These are phyloP conservation scores for Ustilago cynodontis DNA, from an alignment of 1,284 basidiomycete genomes.

Conservation along the genomic window DNA sequence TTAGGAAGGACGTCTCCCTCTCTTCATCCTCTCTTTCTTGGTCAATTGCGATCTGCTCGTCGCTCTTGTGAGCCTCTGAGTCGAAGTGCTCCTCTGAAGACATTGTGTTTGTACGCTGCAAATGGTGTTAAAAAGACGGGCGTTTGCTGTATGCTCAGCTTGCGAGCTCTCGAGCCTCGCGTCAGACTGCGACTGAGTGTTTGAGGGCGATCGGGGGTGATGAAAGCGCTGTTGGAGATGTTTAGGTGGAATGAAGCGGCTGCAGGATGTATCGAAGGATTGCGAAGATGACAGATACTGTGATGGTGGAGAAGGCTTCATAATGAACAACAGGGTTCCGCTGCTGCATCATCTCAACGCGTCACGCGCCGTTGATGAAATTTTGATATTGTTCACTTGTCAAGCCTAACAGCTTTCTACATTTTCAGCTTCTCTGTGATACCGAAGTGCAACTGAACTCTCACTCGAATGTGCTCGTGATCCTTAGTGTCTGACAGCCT, in stretches of 20 bases:
- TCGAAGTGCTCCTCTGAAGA: slow-evolving; percentile 35
- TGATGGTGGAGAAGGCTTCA: slow-evolving; percentile 22
- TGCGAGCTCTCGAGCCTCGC: too few relatives aligned
- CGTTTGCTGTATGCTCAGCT: too few relatives aligned
- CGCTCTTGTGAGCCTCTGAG: slow-evolving; percentile 26
- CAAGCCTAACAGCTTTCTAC: background rate
- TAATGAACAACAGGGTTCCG: background rate
- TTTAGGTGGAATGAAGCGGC: background rate
- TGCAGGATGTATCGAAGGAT: background rate
- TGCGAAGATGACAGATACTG: background rate
- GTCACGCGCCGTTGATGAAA: slow-evolving; percentile 19
- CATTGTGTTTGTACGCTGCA: slow-evolving; percentile 16
- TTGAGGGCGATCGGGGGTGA: too few relatives aligned
- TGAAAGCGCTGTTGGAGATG: too few relatives aligned
- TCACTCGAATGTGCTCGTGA: too few relatives aligned
- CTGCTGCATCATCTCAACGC: slow-evolving; percentile 35
- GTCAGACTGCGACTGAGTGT: too few relatives aligned
- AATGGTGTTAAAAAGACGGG: background rate
- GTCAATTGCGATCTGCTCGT: slow-evolving; percentile 40
- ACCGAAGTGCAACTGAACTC: background rate
- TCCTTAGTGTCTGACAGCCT: too few relatives aligned
- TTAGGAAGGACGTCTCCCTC: slow-evolving; percentile 37
- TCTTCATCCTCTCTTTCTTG: slow-evolving; percentile 45
- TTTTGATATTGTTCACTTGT: background rate
- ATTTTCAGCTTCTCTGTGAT: background rate